Conservation (phyloP, 208 protist species). For the Angomonas ambiguus region DNA sequence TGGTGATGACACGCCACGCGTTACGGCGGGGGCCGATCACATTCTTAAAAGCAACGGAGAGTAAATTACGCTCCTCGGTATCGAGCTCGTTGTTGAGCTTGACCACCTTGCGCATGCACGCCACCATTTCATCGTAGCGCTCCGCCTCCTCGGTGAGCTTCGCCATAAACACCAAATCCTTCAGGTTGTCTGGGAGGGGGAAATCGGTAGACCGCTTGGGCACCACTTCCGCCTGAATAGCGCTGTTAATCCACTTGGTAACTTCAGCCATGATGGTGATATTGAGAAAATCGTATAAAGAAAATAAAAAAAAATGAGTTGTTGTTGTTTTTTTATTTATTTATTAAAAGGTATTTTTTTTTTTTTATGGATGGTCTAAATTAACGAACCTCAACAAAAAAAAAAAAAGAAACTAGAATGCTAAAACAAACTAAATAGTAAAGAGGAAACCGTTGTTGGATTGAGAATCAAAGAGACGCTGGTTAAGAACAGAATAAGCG, state of each 20-base stretch:
- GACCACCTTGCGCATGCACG: constrained; percentile 97
- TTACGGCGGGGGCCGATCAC: constrained; percentile 98
- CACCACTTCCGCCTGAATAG: constrained; percentile 71
- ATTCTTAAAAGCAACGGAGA: constrained; percentile 99
- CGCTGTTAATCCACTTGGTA: constrained; percentile 79
- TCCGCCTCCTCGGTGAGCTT: constrained; percentile 98
- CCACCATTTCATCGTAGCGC: constrained; percentile 98
- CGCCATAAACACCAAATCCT: constrained; percentile 94
- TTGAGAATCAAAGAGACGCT: neutral
- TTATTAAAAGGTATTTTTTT: too few species aligned
- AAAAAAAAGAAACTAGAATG: constrained; percentile 9
- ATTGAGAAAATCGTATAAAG: neutral
- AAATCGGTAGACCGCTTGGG: constrained; percentile 68
- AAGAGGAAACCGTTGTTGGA: neutral
- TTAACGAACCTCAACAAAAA: too few species aligned
- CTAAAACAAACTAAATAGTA: neutral
- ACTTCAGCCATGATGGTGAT: constrained; percentile 52
- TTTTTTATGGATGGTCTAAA: too few species aligned
- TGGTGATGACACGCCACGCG: constrained; percentile 98
- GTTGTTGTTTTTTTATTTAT: too few species aligned
- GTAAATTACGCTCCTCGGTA: constrained; percentile 99
- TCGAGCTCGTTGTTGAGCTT: constrained; percentile 95
- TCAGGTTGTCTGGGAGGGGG: constrained; percentile 67
- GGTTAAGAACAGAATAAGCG: too few species aligned
- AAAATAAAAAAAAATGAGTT: neutral